Evolutionary conservation across 306 rosid genomes (phyloP).

Genomic region (Sindora glabra): DNA sequence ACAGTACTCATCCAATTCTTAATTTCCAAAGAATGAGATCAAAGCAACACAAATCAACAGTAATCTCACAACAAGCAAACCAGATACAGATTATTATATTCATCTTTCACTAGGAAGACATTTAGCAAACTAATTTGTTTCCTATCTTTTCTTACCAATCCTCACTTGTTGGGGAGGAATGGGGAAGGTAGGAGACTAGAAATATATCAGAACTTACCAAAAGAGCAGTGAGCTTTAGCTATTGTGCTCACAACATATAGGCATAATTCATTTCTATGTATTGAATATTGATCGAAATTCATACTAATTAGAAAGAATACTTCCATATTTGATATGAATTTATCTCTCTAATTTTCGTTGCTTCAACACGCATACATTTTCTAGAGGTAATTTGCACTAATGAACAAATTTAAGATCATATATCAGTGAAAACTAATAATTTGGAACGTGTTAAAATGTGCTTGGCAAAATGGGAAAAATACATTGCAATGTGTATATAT

Average conservation of each 20-base stretch:
- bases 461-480: no score
- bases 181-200: no score
- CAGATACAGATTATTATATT: neutral
- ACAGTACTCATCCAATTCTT: neutral
- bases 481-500: no score
- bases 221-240: no score
- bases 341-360: neutral
- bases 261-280: no score
- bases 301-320: neutral
- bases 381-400: neutral
- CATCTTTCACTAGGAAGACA: neutral
- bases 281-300: no score
- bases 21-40: neutral
- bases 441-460: neutral
- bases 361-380: neutral
- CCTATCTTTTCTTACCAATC: no score
- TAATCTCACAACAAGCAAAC: neutral
- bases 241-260: neutral
- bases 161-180: no score
- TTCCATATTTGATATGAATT: neutral
- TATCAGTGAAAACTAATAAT: neutral
- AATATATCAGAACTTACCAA: no score
- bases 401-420: neutral
- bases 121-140: neutral
- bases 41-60: conserved; percentile 3